Evolutionary conservation across 495 filamentous ascomycete genomes (phyloP), one percentile per base, ranked within the genome.

Genomic region (Barbatosphaeria neglecta): DNA sequence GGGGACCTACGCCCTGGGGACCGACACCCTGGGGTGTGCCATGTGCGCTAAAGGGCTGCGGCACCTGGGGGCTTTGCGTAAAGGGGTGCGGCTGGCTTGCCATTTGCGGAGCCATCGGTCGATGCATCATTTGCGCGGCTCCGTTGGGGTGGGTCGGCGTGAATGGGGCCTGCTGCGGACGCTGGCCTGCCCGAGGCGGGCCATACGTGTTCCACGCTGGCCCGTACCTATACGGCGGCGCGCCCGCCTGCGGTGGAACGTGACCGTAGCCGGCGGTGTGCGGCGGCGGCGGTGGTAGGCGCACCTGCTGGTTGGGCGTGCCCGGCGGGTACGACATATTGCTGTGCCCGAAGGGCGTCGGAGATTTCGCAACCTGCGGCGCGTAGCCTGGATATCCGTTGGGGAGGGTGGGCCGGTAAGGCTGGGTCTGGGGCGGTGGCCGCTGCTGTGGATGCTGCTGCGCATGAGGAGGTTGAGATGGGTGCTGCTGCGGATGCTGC

Each of bases 281-380:
- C n/a, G n/a, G n/a, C n/a, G 31, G 31, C 13, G 31, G 31, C 10
- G 57, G 47, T n/a, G 39, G 19, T 11, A 41, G 5, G 19, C 39
- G 39, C 7, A n/a, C 5, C 31, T 19, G 53, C 13, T 52, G 50
- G 23, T 52, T 51, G 2, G 64, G 63, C 8, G 59, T 56, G 1
- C 43, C 53, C 9, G 59, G n/a, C n/a, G n/a, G 51, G 22, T 60
- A 63, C 18, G 50, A 54, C 47, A 60, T 51, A 37, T 53, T 58
- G 40, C 62, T 54, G 41, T 70, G 69, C 10, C 63, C 61, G 28
- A 64, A 66, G 0, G 61, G 59, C 0, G 55, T 61, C 19, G 62
- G 64, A 3, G 56, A 56, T 45, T 67, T 66, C 37, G 59, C 55
- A 8, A 66, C 48, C 46, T 65, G 64, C 10, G 55, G 51, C 15